Percentiles rank a stretch among this genome's conserved stretches.
These are phyloP conservation scores for Fusarium caatingaense DNA, from an alignment of 2,329 filamentous ascomycete species.

Conservation along the genomic window DNA sequence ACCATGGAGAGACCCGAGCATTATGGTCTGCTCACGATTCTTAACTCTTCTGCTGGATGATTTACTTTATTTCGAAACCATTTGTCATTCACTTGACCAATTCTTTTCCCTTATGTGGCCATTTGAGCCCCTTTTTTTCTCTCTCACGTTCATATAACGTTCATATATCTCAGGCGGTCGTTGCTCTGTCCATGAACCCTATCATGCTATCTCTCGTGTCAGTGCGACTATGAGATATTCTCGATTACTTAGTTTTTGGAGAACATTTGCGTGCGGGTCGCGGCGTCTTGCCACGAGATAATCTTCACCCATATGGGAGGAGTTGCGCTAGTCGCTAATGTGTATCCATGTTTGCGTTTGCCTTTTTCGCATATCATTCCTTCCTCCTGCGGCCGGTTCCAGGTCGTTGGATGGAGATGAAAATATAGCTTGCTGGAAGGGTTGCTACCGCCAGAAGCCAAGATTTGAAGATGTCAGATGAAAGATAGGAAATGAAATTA, in stretches of 20 bases:
- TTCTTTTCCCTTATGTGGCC: slow-evolving; percentile 32
- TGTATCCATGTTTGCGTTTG: slow-evolving; percentile 44
- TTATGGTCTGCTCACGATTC: slow-evolving; percentile 42
- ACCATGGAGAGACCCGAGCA: slow-evolving; percentile 39
- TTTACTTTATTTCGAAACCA: slow-evolving; percentile 39
- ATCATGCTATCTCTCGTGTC: slow-evolving; percentile 31
- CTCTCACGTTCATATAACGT: slow-evolving; percentile 42
- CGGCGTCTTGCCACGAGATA: slow-evolving; percentile 29
- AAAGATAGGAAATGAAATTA: slow-evolving; percentile 45
- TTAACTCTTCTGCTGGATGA: slow-evolving; percentile 42
- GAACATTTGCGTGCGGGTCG: slow-evolving; percentile 27
- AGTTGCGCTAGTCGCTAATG: slow-evolving; percentile 47
- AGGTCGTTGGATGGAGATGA: slow-evolving; percentile 42
- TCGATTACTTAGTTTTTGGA: slow-evolving; percentile 12
- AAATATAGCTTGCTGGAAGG: slow-evolving; percentile 24
- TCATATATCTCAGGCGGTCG: slow-evolving; percentile 39
- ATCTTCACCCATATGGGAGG: slow-evolving; percentile 11
- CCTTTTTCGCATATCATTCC: slow-evolving; percentile 42
- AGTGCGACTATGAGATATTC: slow-evolving; percentile 23
- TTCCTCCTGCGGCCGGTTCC: slow-evolving; percentile 36
- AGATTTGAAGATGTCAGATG: slow-evolving; percentile 40
- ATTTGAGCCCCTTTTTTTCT: slow-evolving; percentile 31
- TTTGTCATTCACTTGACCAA: slow-evolving; percentile 42
- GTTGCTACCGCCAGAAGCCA: slow-evolving; percentile 24
- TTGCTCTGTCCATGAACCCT: slow-evolving; percentile 25